Evolutionary conservation across 768 basidiomycete species (phyloP).

Genomic region (Boletus subparvulus): DNA sequence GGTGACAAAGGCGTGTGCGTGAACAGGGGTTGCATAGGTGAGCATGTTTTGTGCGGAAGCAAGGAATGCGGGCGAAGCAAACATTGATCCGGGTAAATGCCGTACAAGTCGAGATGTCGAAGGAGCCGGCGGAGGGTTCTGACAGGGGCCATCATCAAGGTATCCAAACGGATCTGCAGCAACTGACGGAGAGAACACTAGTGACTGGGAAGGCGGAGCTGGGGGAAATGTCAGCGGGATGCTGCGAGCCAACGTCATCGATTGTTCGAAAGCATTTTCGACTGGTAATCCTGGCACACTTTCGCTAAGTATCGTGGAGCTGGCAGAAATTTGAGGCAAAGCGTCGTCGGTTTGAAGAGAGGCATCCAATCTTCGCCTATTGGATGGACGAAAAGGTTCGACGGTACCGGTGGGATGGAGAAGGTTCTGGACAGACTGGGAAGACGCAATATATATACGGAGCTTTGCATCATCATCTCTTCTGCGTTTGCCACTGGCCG

Average conservation of each 20-base stretch:
- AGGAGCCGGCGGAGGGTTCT: slow-evolving; percentile 22
- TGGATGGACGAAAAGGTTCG: slow-evolving; percentile 20
- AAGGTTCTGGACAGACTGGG: slow-evolving; percentile 51
- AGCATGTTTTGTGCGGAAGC: slow-evolving; percentile 40
- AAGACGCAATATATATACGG: slow-evolving; percentile 56
- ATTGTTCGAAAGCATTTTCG: neutral
- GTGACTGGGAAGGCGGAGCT: neutral
- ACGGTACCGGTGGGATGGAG: slow-evolving; percentile 29
- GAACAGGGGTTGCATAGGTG: slow-evolving; percentile 55
- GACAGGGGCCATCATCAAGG: slow-evolving; percentile 40
- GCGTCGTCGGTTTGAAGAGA: neutral
- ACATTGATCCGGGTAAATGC: slow-evolving; percentile 32
- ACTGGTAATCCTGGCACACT: neutral
- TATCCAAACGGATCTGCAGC: slow-evolving; percentile 62
- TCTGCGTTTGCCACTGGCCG: slow-evolving; percentile 48
- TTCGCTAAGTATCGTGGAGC: neutral
- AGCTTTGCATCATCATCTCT: slow-evolving; percentile 55
- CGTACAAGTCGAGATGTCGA: slow-evolving; percentile 26
- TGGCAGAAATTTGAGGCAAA: neutral
- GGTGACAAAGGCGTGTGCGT: slow-evolving; percentile 76
- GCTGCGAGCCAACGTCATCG: neutral
- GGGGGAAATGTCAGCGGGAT: neutral
- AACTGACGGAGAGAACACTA: slow-evolving; percentile 8
- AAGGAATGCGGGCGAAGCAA: slow-evolving; percentile 35
- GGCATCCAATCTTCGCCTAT: slow-evolving; percentile 19